Conservation (phyloP, 768 basidiomycete species). For the Rubroboletus satanas region DNA sequence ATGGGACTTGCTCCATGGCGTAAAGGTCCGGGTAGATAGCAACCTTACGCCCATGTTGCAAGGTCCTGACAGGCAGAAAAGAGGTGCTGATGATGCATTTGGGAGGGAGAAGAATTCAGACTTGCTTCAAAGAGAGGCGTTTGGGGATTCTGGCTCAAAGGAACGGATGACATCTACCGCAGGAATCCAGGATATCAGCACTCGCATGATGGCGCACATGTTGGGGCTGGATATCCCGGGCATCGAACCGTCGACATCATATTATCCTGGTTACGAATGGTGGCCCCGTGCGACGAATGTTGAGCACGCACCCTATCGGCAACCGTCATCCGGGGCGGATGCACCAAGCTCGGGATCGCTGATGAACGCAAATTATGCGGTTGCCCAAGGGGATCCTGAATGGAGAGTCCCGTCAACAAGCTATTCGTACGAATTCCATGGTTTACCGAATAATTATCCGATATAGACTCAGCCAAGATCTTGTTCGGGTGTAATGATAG, state of each 20-base stretch:
- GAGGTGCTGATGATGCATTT: constrained; percentile 61
- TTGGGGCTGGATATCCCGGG: constrained; percentile 63
- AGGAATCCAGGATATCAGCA: constrained; percentile 61
- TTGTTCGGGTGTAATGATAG: neutral
- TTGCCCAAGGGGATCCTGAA: constrained; percentile 10
- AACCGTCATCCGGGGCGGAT: constrained; percentile 3
- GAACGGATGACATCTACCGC: constrained; percentile 21
- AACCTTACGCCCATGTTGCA: constrained; percentile 35
- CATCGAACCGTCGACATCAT: constrained; percentile 51
- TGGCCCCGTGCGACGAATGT: constrained; percentile 45
- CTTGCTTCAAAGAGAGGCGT: constrained; percentile 41
- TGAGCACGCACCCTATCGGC: constrained; percentile 15
- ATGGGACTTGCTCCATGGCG: constrained; percentile 64
- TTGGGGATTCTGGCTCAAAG: constrained; percentile 26
- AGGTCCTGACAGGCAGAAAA: constrained; percentile 48
- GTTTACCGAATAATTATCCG: constrained; percentile 18
- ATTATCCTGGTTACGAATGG: constrained; percentile 57
- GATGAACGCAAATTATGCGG: constrained; percentile 18
- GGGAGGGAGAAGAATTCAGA: constrained; percentile 50
- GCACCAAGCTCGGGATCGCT: constrained; percentile 5
- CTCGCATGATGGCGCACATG: constrained; percentile 70
- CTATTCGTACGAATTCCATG: constrained; percentile 22
- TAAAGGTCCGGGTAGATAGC: constrained; percentile 50
- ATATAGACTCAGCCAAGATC: constrained; percentile 12
- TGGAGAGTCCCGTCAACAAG: constrained; percentile 19